These are phyloP conservation scores for Cichorium intybus DNA, from an alignment of 140 eudicot genomes.

Conservation along the genomic window DNA sequence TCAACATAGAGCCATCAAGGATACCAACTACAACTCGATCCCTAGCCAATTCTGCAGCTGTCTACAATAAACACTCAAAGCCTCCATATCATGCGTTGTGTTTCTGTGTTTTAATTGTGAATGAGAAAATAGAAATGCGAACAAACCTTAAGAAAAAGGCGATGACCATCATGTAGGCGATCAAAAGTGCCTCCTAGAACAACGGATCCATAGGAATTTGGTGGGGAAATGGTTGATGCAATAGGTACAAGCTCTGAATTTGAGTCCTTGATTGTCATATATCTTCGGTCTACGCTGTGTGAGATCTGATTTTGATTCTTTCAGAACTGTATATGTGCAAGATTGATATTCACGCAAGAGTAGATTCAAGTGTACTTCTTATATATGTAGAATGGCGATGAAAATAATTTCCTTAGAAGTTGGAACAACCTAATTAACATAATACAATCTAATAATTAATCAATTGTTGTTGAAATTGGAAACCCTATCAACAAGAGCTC, in stretches of 20 bases:
- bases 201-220: conserved; percentile 60
- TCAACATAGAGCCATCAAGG: conserved; percentile 82
- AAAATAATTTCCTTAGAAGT: too few species aligned
- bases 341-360: neutral
- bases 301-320: neutral
- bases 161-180: conserved; percentile 91
- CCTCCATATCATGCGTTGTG: neutral
- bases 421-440: neutral
- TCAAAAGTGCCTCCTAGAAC: conserved; percentile 95
- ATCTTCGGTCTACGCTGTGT: neutral
- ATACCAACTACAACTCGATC: conserved; percentile 84
- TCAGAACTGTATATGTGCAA: neutral
- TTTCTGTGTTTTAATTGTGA: neutral
- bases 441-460: neutral
- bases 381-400: too few species aligned
- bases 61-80: conserved; percentile 26
- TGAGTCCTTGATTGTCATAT: conserved; percentile 26
- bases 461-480: neutral
- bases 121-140: neutral
- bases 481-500: neutral
- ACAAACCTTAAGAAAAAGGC: conserved; percentile 77
- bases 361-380: neutral
- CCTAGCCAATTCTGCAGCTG: conserved; percentile 68
- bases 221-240: conserved; percentile 35
- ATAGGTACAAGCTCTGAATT: neutral